Conservation (phyloP, 2,329 filamentous ascomycete species). For the Colletotrichum falcatum region DNA sequence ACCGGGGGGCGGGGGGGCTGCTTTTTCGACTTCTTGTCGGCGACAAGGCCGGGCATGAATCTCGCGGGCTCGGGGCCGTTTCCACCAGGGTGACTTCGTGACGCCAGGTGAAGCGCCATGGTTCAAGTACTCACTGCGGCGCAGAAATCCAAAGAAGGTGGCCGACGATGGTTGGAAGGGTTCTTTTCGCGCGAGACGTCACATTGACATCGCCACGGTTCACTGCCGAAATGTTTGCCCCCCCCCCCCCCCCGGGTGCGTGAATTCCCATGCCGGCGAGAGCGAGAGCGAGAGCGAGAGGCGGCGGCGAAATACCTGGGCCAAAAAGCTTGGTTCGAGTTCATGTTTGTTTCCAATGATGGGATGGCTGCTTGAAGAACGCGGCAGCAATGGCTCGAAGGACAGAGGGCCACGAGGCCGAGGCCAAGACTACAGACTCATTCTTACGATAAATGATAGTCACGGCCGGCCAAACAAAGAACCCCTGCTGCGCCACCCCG, state of each 20-base stretch:
- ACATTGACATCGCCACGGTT: constrained; percentile 11
- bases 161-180: not conserved
- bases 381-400: not conserved
- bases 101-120: constrained; percentile 11
- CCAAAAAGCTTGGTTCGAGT: too few species aligned
- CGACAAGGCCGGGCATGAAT: constrained; percentile 25
- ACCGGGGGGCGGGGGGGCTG: not conserved
- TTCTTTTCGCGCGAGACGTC: not conserved
- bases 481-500: constrained; percentile 6
- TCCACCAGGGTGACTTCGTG: not conserved
- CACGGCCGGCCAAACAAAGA: not conserved
- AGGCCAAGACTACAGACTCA: too few species aligned
- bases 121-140: constrained; percentile 6
- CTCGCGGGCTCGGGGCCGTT: not conserved
- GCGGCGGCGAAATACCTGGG: too few species aligned
- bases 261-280: too few species aligned
- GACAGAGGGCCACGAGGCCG: too few species aligned
- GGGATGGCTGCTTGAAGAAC: not conserved
- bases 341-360: not conserved
- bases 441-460: not conserved
- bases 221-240: not conserved
- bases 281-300: not conserved
- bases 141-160: not conserved
- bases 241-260: too few species aligned
- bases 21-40: not conserved